A percentile compares a stretch with the other conserved stretches of the same genome.
These are phyloP conservation scores for Malassezia obtusa DNA, from an alignment of 1,284 basidiomycete species.

Conservation along the genomic window DNA sequence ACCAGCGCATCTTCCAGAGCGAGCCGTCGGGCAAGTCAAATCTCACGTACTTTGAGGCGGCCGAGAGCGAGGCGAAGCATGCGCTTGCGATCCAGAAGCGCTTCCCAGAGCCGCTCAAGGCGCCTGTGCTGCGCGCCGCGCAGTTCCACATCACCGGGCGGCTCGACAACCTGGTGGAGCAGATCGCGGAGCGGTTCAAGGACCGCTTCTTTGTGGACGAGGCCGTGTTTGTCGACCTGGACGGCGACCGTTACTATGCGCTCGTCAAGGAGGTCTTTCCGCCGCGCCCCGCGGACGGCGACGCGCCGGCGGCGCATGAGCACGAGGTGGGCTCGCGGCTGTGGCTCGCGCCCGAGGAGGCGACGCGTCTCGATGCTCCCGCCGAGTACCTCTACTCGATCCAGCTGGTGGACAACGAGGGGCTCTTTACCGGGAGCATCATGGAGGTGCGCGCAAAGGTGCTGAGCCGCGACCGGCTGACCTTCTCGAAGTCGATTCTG, in stretches of 20 bases:
- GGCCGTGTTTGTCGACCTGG: slow-evolving; percentile 46
- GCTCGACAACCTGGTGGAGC: slow-evolving; percentile 84
- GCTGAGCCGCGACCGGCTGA: slow-evolving; percentile 75
- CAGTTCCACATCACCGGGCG: slow-evolving; percentile 88
- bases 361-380: slow-evolving; percentile 66
- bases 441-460: slow-evolving; percentile 69
- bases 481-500: slow-evolving; percentile 90
- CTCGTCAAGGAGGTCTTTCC: slow-evolving; percentile 50
- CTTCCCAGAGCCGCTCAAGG: slow-evolving; percentile 85
- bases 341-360: slow-evolving; percentile 62
- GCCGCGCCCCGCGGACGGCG: background rate
- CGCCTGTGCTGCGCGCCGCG: slow-evolving; percentile 75
- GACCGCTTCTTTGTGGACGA: slow-evolving; percentile 86
- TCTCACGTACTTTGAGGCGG: slow-evolving; percentile 84
- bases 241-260: slow-evolving; percentile 59
- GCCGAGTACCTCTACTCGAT: slow-evolving; percentile 76
- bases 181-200: slow-evolving; percentile 86
- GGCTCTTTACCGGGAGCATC: slow-evolving; percentile 55
- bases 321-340: slow-evolving; percentile 73
- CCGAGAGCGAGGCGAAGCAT: slow-evolving; percentile 80
- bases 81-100: slow-evolving; percentile 74
- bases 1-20: slow-evolving; percentile 82
- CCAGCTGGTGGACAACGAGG: slow-evolving; percentile 57
- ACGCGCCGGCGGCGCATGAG: background rate
- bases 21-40: slow-evolving; percentile 88